phyloP scores from a whole-genome alignment of 345 rosid genomes.

The Stellera chamaejasme region DNA sequence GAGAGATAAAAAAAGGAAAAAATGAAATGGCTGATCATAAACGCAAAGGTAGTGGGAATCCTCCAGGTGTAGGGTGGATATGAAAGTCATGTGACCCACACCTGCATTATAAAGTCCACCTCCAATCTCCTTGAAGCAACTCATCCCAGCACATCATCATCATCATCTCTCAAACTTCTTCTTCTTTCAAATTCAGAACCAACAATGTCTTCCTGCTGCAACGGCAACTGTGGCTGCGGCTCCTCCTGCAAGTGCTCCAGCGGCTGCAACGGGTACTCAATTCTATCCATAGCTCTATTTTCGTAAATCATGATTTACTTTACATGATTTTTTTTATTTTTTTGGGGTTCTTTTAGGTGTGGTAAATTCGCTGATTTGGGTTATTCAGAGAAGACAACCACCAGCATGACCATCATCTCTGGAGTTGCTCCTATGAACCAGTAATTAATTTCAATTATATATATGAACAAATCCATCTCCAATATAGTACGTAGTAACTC shows the following conservation, averaged over 20 bases:
- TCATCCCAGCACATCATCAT: neutral
- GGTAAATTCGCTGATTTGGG: constrained; percentile 39
- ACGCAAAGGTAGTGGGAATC: constrained; percentile 10
- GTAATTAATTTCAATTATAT: constrained; percentile 3
- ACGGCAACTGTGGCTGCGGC: constrained; percentile 35
- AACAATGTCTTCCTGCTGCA: constrained; percentile 29
- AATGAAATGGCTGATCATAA: neutral
- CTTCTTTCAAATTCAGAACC: neutral
- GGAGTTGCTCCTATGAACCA: constrained; percentile 26
- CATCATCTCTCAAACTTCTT: neutral
- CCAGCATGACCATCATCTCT: constrained; percentile 21
- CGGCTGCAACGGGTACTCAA: constrained; percentile 22
- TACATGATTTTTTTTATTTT: neutral
- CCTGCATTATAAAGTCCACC: constrained; percentile 15
- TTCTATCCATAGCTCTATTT: no score
- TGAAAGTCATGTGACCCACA: neutral
- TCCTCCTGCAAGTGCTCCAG: constrained; percentile 33
- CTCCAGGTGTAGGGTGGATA: constrained; percentile 32
- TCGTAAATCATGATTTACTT: neutral
- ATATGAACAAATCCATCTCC: no score
- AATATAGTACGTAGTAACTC: no score
- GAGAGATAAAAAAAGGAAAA: neutral
- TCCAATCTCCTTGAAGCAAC: rapidly evolving
- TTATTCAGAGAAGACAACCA: constrained; percentile 26
- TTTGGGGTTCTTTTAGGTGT: constrained; percentile 13